Percentiles rank a stretch among this genome's conserved stretches.
phyloP scores from a whole-genome alignment of 306 rosid genomes.

The peach (Prunus persica) region Prunus_persica_NCBIv2 NC_034009.1:4897501-4898000 shows the following conservation, averaged over 20 bases:
- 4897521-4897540: neutral
- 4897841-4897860: conserved; percentile 1
- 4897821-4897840: conserved; percentile 48
- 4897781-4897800: conserved; percentile 79
- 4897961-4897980: neutral
- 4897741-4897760: conserved; percentile 75
- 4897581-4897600: neutral
- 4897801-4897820: conserved; percentile 56
- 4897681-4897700: conserved; percentile 86
- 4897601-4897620: conserved; percentile 48
- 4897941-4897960: neutral
- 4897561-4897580: neutral
- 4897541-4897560: too few relatives aligned
- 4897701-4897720: conserved; percentile 88
- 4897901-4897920: neutral
- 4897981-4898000: neutral
- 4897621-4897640: conserved; percentile 75
- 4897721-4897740: conserved; percentile 87
- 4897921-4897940: neutral
- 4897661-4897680: conserved; percentile 75
- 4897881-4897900: neutral
- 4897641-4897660: conserved; percentile 86
- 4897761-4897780: conserved; percentile 76
- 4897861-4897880: conserved; percentile 9
- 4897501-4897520: neutral